These are phyloP conservation scores for Zasmidium cellare DNA, from an alignment of 2,329 filamentous ascomycete species.

Conservation along the genomic window DNA sequence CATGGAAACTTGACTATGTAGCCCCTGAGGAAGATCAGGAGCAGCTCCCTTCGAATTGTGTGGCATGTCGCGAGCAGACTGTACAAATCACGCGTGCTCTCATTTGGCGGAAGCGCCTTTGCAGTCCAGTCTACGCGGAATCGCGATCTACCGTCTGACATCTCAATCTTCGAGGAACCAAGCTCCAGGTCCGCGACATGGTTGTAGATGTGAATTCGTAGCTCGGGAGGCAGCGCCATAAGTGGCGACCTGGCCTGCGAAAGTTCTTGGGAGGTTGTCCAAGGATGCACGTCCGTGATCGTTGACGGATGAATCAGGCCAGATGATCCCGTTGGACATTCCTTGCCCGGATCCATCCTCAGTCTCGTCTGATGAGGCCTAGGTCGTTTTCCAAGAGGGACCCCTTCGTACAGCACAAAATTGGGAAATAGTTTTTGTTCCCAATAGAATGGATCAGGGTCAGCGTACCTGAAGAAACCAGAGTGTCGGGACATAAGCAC, in stretches of 20 bases:
- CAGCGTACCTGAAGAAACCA: background rate
- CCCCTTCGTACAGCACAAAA: slow-evolving; percentile 1
- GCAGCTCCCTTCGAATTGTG: slow-evolving; percentile 11
- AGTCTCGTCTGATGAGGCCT: too few relatives aligned
- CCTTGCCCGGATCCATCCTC: too few relatives aligned
- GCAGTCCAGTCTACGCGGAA: slow-evolving; percentile 3
- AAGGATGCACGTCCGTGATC: background rate
- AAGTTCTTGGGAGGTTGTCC: background rate
- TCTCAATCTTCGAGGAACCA: background rate
- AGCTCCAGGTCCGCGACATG: background rate
- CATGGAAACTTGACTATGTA: slow-evolving; percentile 21
- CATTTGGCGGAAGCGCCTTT: background rate
- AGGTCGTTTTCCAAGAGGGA: background rate
- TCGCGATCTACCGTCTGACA: background rate
- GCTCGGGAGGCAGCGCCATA: slow-evolving; percentile 10
- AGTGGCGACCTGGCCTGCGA: background rate
- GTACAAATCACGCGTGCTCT: background rate
- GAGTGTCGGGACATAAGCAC: background rate
- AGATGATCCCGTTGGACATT: background rate
- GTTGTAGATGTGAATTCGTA: slow-evolving; percentile 18
- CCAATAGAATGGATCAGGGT: background rate
- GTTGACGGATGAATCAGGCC: background rate
- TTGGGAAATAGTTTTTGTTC: background rate
- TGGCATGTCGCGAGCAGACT: slow-evolving; percentile 3
- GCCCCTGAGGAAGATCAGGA: slow-evolving; percentile 12